These are phyloP conservation scores for Rosa persica DNA, from an alignment of 306 rosid genomes.

Conservation along the genomic window DNA sequence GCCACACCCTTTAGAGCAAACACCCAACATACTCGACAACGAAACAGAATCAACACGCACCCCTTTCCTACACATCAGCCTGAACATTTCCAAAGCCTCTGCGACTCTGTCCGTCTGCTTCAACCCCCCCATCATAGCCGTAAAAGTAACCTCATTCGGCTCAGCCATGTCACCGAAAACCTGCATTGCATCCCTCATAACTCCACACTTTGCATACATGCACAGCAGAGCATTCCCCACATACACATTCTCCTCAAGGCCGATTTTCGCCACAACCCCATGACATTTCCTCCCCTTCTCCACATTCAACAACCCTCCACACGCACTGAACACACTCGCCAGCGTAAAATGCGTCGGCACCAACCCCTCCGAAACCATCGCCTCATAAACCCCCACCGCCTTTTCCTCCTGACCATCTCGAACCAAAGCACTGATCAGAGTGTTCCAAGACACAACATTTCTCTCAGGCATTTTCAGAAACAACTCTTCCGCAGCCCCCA, in stretches of 20 bases:
- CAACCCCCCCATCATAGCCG: conserved; percentile 67
- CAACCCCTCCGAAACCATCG: conserved; percentile 45
- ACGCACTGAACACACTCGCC: conserved; percentile 66
- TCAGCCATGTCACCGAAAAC: conserved; percentile 53
- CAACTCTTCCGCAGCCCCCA: conserved; percentile 40
- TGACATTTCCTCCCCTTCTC: conserved; percentile 56
- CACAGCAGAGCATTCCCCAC: conserved; percentile 57
- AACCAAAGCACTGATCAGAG: conserved; percentile 51
- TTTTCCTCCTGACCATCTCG: conserved; percentile 47
- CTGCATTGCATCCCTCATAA: conserved; percentile 46
- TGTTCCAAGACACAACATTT: conserved; percentile 65
- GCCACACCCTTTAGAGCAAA: conserved; percentile 45
- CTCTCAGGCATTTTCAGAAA: conserved; percentile 64
- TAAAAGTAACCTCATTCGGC: conserved; percentile 76
- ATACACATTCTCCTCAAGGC: conserved; percentile 53
- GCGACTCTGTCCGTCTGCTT: conserved; percentile 37
- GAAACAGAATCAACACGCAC: conserved; percentile 60
- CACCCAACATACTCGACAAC: conserved; percentile 60
- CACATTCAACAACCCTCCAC: conserved; percentile 41
- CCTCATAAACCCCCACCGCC: conserved; percentile 52
- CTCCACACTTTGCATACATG: conserved; percentile 64
- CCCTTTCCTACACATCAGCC: conserved; percentile 60
- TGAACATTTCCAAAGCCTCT: conserved; percentile 56
- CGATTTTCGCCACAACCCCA: conserved; percentile 56
- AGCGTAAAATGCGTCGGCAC: conserved; percentile 60